phyloP scores from a whole-genome alignment of 371 early-diverging fungal genomes.

The Globomyces sp. region DNA sequence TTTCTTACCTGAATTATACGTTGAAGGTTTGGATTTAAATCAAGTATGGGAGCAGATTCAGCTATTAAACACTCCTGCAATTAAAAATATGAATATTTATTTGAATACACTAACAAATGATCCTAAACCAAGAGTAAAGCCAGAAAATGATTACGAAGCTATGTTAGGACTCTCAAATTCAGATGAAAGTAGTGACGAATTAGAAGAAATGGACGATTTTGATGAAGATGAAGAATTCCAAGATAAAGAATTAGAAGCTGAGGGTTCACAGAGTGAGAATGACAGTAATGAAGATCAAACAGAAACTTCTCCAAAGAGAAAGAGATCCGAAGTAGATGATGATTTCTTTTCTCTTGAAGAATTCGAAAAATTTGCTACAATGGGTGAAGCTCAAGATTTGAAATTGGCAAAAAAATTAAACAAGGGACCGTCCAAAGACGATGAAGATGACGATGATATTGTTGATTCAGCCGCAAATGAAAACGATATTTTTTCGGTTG shows the following conservation, averaged over 20 bases:
- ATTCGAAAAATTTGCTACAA: constrained; percentile 51
- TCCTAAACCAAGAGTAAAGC: constrained; percentile 13
- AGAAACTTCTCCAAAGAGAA: constrained; percentile 19
- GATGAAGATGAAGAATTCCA: constrained; percentile 41
- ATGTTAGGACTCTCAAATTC: constrained; percentile 16
- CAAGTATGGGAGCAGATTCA: constrained; percentile 94
- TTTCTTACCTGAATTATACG: constrained; percentile 61
- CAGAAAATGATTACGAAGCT: constrained; percentile 19
- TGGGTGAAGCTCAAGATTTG: constrained; percentile 43
- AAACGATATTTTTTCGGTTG: constrained; percentile 29
- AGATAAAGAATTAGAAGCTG: constrained; percentile 32
- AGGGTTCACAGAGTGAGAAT: constrained; percentile 28
- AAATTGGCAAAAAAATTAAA: constrained; percentile 24
- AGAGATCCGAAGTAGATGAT: constrained; percentile 38
- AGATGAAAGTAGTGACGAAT: constrained; percentile 43
- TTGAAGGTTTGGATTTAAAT: constrained; percentile 78
- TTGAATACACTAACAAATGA: background rate
- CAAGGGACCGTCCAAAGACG: constrained; percentile 20
- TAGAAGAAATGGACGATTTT: constrained; percentile 28
- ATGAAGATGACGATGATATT: constrained; percentile 35
- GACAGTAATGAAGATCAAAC: constrained; percentile 49
- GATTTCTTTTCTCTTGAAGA: constrained; percentile 52
- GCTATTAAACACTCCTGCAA: constrained; percentile 77
- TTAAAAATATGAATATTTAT: constrained; percentile 37
- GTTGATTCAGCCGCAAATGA: too few species aligned